Evolutionary conservation across 2,329 filamentous ascomycete species (phyloP).

Genomic region (Alternaria postmessia): DNA sequence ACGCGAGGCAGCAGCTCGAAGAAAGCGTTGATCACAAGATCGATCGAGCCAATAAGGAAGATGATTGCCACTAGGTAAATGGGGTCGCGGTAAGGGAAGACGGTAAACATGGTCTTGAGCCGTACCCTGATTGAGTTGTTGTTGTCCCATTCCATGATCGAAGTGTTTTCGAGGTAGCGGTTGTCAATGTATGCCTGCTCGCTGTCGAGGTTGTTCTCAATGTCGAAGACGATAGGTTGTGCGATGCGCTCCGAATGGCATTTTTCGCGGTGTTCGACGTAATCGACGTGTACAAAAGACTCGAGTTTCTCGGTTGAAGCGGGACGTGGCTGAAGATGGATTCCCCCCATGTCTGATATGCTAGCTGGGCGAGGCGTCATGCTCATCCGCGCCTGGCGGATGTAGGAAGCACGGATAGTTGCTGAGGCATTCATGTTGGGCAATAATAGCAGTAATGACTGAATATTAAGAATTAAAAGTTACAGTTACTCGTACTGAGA

Average conservation of each 20-base stretch:
- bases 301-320: slow-evolving; percentile 27
- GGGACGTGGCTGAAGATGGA: slow-evolving; percentile 25
- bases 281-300: slow-evolving; percentile 29
- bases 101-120: slow-evolving; percentile 27
- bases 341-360: slow-evolving; percentile 2
- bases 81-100: slow-evolving; percentile 39
- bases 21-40: slow-evolving; percentile 38
- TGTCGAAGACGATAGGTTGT: slow-evolving; percentile 5
- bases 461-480: slow-evolving; percentile 9
- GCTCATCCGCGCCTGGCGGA: slow-evolving; percentile 33
- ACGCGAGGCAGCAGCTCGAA: slow-evolving; percentile 35
- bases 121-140: slow-evolving; percentile 6
- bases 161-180: neutral
- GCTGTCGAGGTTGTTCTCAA: slow-evolving; percentile 1
- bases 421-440: slow-evolving; percentile 42
- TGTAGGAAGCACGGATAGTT: slow-evolving; percentile 37
- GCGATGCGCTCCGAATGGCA: slow-evolving; percentile 29
- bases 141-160: slow-evolving; percentile 7
- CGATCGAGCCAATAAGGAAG: slow-evolving; percentile 34
- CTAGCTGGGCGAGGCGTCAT: slow-evolving; percentile 15
- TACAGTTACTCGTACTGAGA: slow-evolving; percentile 14
- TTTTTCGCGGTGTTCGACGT: slow-evolving; percentile 31
- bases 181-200: slow-evolving; percentile 1
- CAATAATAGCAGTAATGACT: neutral
- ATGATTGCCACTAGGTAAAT: slow-evolving; percentile 40